Evolutionary conservation across 2,329 filamentous ascomycete species (phyloP).

Genomic region (Fusarium torreyae): DNA sequence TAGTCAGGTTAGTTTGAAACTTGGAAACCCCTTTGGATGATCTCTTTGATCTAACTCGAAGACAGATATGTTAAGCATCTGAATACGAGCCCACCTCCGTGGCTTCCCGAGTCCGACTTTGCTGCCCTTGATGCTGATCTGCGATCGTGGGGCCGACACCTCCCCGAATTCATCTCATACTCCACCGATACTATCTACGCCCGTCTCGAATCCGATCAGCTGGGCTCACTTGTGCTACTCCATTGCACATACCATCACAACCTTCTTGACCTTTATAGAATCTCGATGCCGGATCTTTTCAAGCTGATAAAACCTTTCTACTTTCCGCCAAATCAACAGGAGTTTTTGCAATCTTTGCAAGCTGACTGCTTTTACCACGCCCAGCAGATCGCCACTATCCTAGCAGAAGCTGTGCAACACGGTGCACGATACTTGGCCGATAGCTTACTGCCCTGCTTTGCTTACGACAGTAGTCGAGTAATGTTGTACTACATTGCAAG

Average conservation of each 20-base stretch:
- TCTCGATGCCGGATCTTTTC: constrained; percentile 63
- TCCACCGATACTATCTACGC: constrained; percentile 62
- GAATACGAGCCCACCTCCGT: constrained; percentile 58
- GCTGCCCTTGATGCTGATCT: constrained; percentile 59
- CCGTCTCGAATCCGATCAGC: constrained; percentile 62
- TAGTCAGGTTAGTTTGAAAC: constrained; percentile 54
- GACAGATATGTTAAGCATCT: constrained; percentile 60
- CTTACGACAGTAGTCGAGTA: constrained; percentile 63
- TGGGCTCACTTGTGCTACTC: constrained; percentile 61
- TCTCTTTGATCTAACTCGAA: constrained; percentile 18
- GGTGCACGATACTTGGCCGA: constrained; percentile 60
- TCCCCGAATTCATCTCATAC: constrained; percentile 62
- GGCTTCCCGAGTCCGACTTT: constrained; percentile 62
- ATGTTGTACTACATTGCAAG: constrained; percentile 65
- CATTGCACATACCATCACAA: constrained; percentile 65
- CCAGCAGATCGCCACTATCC: constrained; percentile 56
- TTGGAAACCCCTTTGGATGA: background rate
- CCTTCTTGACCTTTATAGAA: constrained; percentile 62
- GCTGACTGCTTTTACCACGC: constrained; percentile 58
- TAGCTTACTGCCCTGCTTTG: constrained; percentile 62
- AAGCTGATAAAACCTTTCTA: constrained; percentile 59
- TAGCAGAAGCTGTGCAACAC: constrained; percentile 59
- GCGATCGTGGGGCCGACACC: constrained; percentile 58
- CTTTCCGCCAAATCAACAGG: constrained; percentile 57
- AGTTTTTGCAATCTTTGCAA: constrained; percentile 56